A percentile compares a stretch with the other conserved stretches of the same genome.
Conservation (phyloP, 2,329 filamentous ascomycete species). For the Fusarium caatingaense region DNA sequence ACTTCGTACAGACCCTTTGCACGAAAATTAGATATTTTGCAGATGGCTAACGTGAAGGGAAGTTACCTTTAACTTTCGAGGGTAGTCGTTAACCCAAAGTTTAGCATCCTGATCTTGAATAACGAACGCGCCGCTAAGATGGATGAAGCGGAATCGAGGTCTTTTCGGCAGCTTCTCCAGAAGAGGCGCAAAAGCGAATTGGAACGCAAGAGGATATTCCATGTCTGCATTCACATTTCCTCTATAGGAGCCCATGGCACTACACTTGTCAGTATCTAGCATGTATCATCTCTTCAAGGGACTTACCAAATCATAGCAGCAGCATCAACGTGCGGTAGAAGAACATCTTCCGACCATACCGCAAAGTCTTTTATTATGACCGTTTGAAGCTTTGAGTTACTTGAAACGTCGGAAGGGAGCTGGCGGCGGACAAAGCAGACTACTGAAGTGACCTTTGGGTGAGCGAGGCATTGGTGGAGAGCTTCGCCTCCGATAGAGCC, state of each 20-base stretch:
- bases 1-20: conserved; percentile 32
- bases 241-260: conserved; percentile 40
- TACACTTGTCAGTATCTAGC: neutral
- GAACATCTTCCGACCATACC: conserved; percentile 30
- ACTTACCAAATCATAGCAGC: conserved; percentile 42
- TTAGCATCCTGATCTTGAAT: conserved; percentile 48
- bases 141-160: conserved; percentile 47
- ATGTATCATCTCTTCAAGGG: neutral
- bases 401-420: conserved; percentile 34
- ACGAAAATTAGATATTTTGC: neutral
- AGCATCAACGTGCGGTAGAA: conserved; percentile 30
- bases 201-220: conserved; percentile 39
- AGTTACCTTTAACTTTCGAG: conserved; percentile 39
- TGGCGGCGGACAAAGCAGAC: conserved; percentile 49
- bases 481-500: conserved; percentile 51
- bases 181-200: conserved; percentile 16
- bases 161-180: neutral
- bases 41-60: fast-evolving
- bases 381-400: conserved; percentile 24
- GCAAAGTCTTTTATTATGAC: conserved; percentile 39
- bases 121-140: conserved; percentile 51
- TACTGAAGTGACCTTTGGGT: conserved; percentile 46
- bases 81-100: conserved; percentile 41
- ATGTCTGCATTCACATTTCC: conserved; percentile 34
- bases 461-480: conserved; percentile 49